Conservation (phyloP, 2,329 filamentous ascomycete species). For the Didymella segeticola region DNA sequence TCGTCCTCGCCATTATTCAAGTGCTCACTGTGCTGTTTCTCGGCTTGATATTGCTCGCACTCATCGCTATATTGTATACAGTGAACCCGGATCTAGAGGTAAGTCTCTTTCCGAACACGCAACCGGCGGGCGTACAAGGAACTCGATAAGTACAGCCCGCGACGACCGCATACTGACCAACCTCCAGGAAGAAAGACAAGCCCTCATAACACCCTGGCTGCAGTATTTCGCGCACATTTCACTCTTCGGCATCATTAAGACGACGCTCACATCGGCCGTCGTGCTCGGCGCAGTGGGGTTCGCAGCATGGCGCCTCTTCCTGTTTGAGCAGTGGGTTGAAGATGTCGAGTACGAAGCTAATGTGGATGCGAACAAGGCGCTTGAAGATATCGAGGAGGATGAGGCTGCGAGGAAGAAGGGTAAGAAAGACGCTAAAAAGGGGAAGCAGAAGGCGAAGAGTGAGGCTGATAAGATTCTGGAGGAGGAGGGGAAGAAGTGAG, state of each 20-base stretch:
- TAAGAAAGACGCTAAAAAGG: slow-evolving; percentile 3
- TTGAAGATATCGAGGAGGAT: slow-evolving; percentile 31
- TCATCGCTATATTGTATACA: slow-evolving; percentile 53
- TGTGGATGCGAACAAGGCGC: slow-evolving; percentile 38
- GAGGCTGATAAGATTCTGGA: slow-evolving; percentile 7
- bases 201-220: slow-evolving; percentile 54
- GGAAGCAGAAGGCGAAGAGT: slow-evolving; percentile 2
- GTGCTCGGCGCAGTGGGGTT: slow-evolving; percentile 11
- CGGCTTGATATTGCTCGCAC: slow-evolving; percentile 46
- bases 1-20: slow-evolving; percentile 57
- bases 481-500: slow-evolving; percentile 18
- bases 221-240: slow-evolving; percentile 39
- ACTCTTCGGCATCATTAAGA: slow-evolving; percentile 27
- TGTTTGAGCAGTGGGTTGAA: slow-evolving; percentile 32
- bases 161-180: too few species aligned
- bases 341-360: slow-evolving; percentile 40
- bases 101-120: neutral
- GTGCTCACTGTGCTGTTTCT: slow-evolving; percentile 55
- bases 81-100: slow-evolving; percentile 57
- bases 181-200: slow-evolving; percentile 44
- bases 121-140: neutral
- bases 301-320: slow-evolving; percentile 26
- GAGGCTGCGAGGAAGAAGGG: neutral
- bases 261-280: neutral
- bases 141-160: too few species aligned